Evolutionary conservation across 805 yeast species (phyloP).

Genomic region (Kuraishia hungarica): DNA sequence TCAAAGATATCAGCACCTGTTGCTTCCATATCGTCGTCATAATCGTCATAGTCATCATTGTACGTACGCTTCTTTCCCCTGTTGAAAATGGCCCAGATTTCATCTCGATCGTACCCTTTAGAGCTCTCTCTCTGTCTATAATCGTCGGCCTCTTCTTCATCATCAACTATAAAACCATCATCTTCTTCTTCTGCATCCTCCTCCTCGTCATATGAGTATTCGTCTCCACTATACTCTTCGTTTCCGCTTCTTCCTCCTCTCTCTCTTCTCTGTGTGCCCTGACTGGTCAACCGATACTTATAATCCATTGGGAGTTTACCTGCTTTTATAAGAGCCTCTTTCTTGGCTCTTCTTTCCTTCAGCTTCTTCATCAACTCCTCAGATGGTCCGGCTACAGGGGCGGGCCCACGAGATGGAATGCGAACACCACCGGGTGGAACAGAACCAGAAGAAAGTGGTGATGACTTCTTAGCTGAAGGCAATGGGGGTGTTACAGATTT

Average conservation of each 20-base stretch:
- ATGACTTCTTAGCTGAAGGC: too few relatives aligned
- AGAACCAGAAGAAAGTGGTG: background rate
- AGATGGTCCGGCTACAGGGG: constrained; percentile 46
- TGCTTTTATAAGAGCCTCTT: background rate
- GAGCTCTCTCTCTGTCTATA: constrained; percentile 12
- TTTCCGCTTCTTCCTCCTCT: constrained; percentile 9
- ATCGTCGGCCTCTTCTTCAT: constrained; percentile 35
- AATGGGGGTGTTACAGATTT: too few relatives aligned
- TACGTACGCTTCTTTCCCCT: constrained; percentile 46
- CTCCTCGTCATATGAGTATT: constrained; percentile 16
- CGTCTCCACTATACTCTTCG: background rate
- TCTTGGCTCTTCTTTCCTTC: constrained; percentile 19
- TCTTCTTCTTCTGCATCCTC: constrained; percentile 31
- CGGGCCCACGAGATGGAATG: constrained; percentile 2
- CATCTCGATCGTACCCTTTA: constrained; percentile 66
- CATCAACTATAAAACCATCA: constrained; percentile 6
- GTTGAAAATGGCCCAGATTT: constrained; percentile 83
- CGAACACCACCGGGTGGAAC: background rate
- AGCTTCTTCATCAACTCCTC: constrained; percentile 40
- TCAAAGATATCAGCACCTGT: constrained; percentile 81
- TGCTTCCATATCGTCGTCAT: constrained; percentile 84
- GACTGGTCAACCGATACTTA: too few relatives aligned
- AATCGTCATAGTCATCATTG: constrained; percentile 36
- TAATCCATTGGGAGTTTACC: constrained; percentile 1
- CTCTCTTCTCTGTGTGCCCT: too few relatives aligned